Conservation (phyloP, 1,284 basidiomycete species). For the Cutaneotrichosporon arboriforme region DNA sequence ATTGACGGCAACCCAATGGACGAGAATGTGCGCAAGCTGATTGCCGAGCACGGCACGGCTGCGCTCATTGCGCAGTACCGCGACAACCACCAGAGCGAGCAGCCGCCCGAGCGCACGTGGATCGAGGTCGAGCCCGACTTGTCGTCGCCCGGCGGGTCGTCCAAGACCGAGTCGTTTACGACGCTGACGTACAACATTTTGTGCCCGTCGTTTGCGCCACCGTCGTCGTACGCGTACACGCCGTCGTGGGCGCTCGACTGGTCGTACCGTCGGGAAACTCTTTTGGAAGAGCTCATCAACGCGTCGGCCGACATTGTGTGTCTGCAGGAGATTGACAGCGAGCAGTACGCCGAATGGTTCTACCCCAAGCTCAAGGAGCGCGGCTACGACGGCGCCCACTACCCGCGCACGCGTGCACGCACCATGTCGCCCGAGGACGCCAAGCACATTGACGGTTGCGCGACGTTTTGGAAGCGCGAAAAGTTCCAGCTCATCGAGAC, state of each 20-base stretch:
- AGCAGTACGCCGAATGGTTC: slow-evolving; percentile 93
- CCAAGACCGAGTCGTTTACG: slow-evolving; percentile 61
- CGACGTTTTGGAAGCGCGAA: slow-evolving; percentile 86
- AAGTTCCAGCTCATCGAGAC: slow-evolving; percentile 93
- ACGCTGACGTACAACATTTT: slow-evolving; percentile 92
- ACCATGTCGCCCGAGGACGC: slow-evolving; percentile 87
- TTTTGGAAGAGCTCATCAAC: slow-evolving; percentile 77
- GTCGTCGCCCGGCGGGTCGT: slow-evolving; percentile 54
- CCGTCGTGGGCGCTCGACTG: slow-evolving; percentile 93
- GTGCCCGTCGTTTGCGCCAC: slow-evolving; percentile 85
- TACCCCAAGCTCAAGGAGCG: slow-evolving; percentile 66
- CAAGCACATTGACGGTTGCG: slow-evolving; percentile 90
- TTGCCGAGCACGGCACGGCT: slow-evolving; percentile 88
- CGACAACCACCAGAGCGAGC: slow-evolving; percentile 54
- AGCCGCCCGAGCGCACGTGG: slow-evolving; percentile 81
- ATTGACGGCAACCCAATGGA: slow-evolving; percentile 95
- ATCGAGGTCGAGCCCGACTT: slow-evolving; percentile 67
- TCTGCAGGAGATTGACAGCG: slow-evolving; percentile 83
- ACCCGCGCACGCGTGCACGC: slow-evolving; percentile 89
- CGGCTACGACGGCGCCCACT: slow-evolving; percentile 88
- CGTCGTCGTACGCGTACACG: slow-evolving; percentile 90
- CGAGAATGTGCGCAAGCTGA: slow-evolving; percentile 64
- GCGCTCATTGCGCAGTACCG: slow-evolving; percentile 83
- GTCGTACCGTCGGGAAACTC: slow-evolving; percentile 89
- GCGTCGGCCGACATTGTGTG: slow-evolving; percentile 88